Evolutionary conservation across 1,139 yeast genomes (phyloP), one percentile per base, ranked within the genome.

Genomic region (Wickerhamomyces sp.): DNA sequence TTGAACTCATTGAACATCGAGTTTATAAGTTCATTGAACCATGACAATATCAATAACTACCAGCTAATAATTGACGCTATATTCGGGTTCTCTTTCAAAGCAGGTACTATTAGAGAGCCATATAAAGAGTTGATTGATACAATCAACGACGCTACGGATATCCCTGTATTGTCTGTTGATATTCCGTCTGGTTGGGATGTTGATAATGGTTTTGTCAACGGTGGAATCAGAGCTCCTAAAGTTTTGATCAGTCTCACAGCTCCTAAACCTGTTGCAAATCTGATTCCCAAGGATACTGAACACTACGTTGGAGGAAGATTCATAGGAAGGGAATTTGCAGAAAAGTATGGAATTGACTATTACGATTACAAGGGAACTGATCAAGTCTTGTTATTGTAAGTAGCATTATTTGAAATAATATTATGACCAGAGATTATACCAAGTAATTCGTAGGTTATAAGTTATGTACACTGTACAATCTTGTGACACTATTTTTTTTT

Each of bases 151-250:
- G 39, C 50, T 5, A 51, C 60, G 9, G 58, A 68, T 9, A 51
- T 61, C 0, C 89, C 88, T 0, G 74, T 90, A 3, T 76, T 87
- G 0, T 78, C 95, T 0, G 86, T 92, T 1, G 98, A 92, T 58
- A 79, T 90, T 31, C 98, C 98, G 0, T 84, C 95, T 0, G 96
- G 97, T 0, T 92, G 98, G 98, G 94, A 89, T 57, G 97, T 92
- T 6, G 95, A 92, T 55, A 56, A 71, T 5, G 98, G 98, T 0
- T 96, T 95, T 0, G 53, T 59, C 0, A 58, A 61, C 1, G 73
- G 70, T 22, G 71, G 74, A 5, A 54, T 64, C 15, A 55, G 70
- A 22, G 60, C 60, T 9, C 96, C 98, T 0, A 63, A 72, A 6
- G 78, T 79, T 51, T 67, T 92, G 41, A 78, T 92, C 8, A 85